Conservation (phyloP, 2,329 filamentous ascomycete species). For the Epichloe sibirici region DNA sequence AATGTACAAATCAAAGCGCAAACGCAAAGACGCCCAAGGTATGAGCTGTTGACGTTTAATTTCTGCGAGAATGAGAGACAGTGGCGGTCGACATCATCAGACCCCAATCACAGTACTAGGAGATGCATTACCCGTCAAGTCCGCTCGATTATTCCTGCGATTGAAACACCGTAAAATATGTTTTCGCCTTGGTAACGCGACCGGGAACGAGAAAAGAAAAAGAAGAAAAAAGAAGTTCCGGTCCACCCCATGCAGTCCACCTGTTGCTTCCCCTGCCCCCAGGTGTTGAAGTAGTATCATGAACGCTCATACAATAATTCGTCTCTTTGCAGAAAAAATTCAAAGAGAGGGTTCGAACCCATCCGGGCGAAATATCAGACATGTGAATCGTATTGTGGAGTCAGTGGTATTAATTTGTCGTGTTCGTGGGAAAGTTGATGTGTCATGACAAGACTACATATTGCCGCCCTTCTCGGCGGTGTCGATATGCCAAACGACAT, state of each 20-base stretch:
- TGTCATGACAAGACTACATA: constrained; percentile 21
- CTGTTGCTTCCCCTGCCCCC: not conserved
- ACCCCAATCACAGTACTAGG: not conserved
- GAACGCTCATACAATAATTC: constrained; percentile 14
- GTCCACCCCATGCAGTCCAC: not conserved
- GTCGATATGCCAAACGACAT: constrained; percentile 97
- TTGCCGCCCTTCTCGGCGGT: constrained; percentile 92
- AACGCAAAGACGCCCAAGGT: not conserved
- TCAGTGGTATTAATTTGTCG: not conserved
- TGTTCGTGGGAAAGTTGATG: not conserved
- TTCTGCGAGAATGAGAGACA: not conserved
- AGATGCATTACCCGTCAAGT: not conserved
- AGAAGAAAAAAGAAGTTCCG: not conserved
- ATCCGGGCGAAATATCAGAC: constrained; percentile 13
- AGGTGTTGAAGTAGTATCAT: constrained; percentile 12
- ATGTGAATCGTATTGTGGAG: constrained; percentile 9
- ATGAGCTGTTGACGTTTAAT: not conserved
- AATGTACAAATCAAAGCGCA: not conserved
- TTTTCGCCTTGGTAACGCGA: not conserved
- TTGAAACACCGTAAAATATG: not conserved
- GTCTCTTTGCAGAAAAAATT: constrained; percentile 9
- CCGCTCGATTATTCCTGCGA: not conserved
- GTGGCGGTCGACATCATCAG: not conserved
- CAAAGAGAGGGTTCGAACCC: constrained; percentile 9
- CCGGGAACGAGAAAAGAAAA: not conserved